Base-by-base conservation (phyloP, 2,329 filamentous ascomycete genomes). In the Apiospora arundinis region DNA sequence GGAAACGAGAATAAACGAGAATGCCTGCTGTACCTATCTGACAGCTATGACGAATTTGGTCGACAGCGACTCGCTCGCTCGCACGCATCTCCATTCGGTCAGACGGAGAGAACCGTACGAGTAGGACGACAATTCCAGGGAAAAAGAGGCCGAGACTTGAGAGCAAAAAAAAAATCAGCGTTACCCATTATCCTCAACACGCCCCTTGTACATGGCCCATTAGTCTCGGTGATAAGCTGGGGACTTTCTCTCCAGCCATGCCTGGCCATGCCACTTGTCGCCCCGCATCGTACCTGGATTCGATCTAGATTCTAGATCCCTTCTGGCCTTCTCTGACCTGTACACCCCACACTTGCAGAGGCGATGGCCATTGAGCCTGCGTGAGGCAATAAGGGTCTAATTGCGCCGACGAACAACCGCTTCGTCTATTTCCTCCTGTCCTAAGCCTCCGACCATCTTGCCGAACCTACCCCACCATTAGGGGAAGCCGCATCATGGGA, bases 381-480 rank as follows among this genome's bases (percentile, higher is more conserved):
- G 56, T 63, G 56, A 63, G 66, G 44, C 66, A 49, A 69, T 69
- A 69, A 56, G 67, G 67, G 67, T 69, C 67, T 69, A 69, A 69
- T 69, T 69, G 46, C 67, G 67, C 67, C 67, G 67, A 69, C 37
- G 46, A 69, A 56, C 45, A 69, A 49, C 67, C 67, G 67, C 45
- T 32, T 67, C 45, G 67, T 56, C 32, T 56, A 25, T 52, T 40
- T 37, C 46, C 67, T 40, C 67, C 67, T 52, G 46, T 25, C 32
- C 48, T 52, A 69, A 69, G 67, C 45, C 67, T 46, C 67, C 67
- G 67, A 69, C 67, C 67, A 69, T 69, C 45, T 69, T 69, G 67
- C 67, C 67, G 67, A 69, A 44, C 56, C 56, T 23, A 40, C 46
- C 46, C 67, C 67, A 69, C 67, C 46, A 69, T 37, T n/a, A 63